These are phyloP conservation scores for Plasmodium knowlesi DNA, from an alignment of 169 alveolate species.

Conservation along the genomic window DNA sequence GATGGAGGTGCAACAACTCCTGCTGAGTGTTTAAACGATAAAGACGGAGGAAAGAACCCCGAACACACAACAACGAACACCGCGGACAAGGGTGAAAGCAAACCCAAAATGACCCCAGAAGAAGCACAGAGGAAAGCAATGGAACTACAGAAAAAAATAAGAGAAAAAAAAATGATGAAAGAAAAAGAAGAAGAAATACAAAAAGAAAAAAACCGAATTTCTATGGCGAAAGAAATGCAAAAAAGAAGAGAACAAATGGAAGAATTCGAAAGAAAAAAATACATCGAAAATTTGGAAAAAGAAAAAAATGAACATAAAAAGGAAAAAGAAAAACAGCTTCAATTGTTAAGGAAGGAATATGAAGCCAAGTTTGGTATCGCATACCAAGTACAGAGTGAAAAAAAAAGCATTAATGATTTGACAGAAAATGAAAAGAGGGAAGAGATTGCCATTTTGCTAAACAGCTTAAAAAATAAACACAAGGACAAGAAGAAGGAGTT, in stretches of 20 bases:
- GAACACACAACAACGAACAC: neutral
- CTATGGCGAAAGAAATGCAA: conserved; percentile 73
- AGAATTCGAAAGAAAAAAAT: conserved; percentile 74
- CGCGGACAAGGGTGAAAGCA: neutral
- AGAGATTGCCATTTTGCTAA: conserved; percentile 70
- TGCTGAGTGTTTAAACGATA: neutral
- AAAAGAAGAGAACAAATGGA: conserved; percentile 69
- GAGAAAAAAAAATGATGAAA: conserved; percentile 59
- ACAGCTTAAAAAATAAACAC: conserved; percentile 64
- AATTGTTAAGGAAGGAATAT: conserved; percentile 63
- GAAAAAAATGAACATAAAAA: conserved; percentile 73
- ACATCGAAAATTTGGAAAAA: conserved; percentile 27
- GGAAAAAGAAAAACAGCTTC: conserved; percentile 71
- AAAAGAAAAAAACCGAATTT: conserved; percentile 61
- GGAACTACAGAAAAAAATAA: conserved; percentile 66
- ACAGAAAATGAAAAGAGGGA: conserved; percentile 72
- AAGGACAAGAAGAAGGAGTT: conserved; percentile 53
- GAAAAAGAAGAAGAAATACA: conserved; percentile 73
- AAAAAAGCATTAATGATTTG: conserved; percentile 38
- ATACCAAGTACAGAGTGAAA: conserved; percentile 27
- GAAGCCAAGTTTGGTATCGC: conserved; percentile 74
- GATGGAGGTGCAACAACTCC: neutral
- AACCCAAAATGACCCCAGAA: conserved; percentile 42
- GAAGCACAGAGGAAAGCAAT: conserved; percentile 68
- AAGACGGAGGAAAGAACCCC: neutral